These are phyloP conservation scores for Hymenoscyphus fructigenus DNA, from an alignment of 2,329 filamentous ascomycete genomes.

Conservation along the genomic window DNA sequence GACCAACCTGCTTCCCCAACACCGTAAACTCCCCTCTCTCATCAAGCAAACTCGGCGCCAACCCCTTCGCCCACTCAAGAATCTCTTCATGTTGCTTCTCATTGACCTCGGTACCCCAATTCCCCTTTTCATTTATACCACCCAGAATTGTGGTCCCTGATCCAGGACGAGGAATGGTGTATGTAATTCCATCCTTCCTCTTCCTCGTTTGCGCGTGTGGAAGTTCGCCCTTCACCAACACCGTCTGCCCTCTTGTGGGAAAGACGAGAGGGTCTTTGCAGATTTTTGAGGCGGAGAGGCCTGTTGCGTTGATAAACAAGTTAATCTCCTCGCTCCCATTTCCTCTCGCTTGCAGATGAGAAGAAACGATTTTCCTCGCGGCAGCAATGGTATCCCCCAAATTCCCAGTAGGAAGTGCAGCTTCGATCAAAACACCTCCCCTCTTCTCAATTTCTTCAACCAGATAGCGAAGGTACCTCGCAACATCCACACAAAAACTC, in stretches of 20 bases:
- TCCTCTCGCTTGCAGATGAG: too few species aligned
- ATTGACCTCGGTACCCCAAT: constrained; percentile 38
- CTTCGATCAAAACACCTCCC: too few species aligned
- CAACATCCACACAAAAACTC: constrained; percentile 22
- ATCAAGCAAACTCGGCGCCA: constrained; percentile 31
- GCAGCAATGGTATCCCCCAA: too few species aligned
- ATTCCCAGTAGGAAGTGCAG: too few species aligned
- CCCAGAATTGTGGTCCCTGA: constrained; percentile 44
- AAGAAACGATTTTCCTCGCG: too few species aligned
- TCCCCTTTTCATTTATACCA: constrained; percentile 43
- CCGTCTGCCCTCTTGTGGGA: constrained; percentile 47
- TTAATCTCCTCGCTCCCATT: background rate
- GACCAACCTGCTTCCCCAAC: constrained; percentile 42
- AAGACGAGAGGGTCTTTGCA: constrained; percentile 39
- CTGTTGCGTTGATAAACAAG: constrained; percentile 44
- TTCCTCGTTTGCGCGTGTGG: too few species aligned
- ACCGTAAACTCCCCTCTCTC: constrained; percentile 43
- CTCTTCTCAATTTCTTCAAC: constrained; percentile 18
- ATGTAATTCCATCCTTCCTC: constrained; percentile 30
- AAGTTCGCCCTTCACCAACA: constrained; percentile 43
- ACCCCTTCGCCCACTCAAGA: constrained; percentile 29
- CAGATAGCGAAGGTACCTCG: constrained; percentile 24
- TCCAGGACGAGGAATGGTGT: constrained; percentile 44
- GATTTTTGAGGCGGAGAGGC: constrained; percentile 41
- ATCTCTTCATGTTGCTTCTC: constrained; percentile 38